A percentile compares a stretch with the other conserved stretches of the same genome.
phyloP scores from a whole-genome alignment of 2,329 filamentous ascomycete species.

The Neopestalotiopsis clavispora region DNA sequence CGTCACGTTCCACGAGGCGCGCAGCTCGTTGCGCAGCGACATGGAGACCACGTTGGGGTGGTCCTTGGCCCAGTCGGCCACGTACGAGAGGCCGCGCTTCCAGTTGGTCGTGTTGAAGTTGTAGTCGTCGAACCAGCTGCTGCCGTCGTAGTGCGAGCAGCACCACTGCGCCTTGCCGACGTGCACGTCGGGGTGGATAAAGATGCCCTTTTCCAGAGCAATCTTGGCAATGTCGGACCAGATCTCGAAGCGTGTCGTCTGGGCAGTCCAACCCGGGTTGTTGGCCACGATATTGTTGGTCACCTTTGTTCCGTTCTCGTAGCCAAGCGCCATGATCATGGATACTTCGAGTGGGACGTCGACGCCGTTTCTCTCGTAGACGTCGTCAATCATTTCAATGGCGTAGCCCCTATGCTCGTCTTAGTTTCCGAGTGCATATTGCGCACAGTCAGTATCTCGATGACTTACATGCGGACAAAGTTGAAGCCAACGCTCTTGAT shows the following conservation, averaged over 20 bases:
- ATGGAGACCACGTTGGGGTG: conserved; percentile 46
- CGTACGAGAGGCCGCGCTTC: conserved; percentile 58
- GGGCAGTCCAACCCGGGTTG: conserved; percentile 53
- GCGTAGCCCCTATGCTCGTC: conserved; percentile 48
- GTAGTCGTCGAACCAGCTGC: conserved; percentile 60
- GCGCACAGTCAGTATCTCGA: conserved; percentile 31
- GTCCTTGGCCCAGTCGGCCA: conserved; percentile 47
- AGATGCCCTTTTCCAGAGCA: conserved; percentile 38
- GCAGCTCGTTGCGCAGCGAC: conserved; percentile 47
- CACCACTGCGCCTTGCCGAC: conserved; percentile 48
- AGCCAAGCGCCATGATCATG: conserved; percentile 47
- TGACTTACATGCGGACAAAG: conserved; percentile 52
- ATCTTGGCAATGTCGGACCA: conserved; percentile 42
- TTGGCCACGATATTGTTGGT: conserved; percentile 50
- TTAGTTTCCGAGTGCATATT: conserved; percentile 15
- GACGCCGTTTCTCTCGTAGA: conserved; percentile 42
- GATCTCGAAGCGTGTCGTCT: conserved; percentile 52
- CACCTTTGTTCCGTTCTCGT: conserved; percentile 52
- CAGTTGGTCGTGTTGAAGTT: conserved; percentile 59
- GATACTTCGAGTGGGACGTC: conserved; percentile 44
- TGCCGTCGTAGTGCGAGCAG: conserved; percentile 54
- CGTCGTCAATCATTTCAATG: conserved; percentile 60
- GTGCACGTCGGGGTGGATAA: conserved; percentile 46
- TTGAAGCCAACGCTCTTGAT: conserved; percentile 58
- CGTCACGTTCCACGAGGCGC: conserved; percentile 40